Conservation (phyloP, 768 basidiomycete genomes). For the Naganishia vishniacii region DNA sequence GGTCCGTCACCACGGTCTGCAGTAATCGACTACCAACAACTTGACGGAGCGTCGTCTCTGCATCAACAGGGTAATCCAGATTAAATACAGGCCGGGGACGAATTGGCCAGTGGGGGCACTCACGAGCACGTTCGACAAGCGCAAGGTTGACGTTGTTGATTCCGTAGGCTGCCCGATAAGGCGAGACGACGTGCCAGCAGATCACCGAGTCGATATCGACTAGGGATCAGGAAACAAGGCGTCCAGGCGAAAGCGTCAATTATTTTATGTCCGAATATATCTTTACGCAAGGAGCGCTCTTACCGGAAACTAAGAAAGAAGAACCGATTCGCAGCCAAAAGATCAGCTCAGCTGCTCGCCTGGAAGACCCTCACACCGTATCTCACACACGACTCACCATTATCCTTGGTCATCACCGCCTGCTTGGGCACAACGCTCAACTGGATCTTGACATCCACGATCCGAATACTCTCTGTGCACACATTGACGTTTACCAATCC, state of each 20-base stretch:
- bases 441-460: slow-evolving; percentile 94
- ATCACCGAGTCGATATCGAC: slow-evolving; percentile 71
- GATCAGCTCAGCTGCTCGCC: slow-evolving; percentile 5
- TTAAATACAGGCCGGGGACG: neutral
- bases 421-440: slow-evolving; percentile 56
- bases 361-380: too few relatives aligned
- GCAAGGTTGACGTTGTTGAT: slow-evolving; percentile 73
- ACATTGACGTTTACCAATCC: slow-evolving; percentile 89
- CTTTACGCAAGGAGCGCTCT: too few relatives aligned
- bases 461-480: slow-evolving; percentile 77
- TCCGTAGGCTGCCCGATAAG: slow-evolving; percentile 89
- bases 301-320: slow-evolving; percentile 22
- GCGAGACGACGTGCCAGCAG: slow-evolving; percentile 51
- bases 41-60: slow-evolving; percentile 90
- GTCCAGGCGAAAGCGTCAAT: neutral
- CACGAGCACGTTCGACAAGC: slow-evolving; percentile 48
- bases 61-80: too few relatives aligned
- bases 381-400: slow-evolving; percentile 55
- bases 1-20: slow-evolving; percentile 93
- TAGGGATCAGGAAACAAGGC: too few relatives aligned
- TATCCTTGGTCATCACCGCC: slow-evolving; percentile 85
- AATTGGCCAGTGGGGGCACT: slow-evolving; percentile 19
- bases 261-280: too few relatives aligned
- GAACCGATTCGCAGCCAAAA: too few relatives aligned
- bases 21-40: slow-evolving; percentile 91